Base-by-base conservation (phyloP, 768 basidiomycete species). In the Russula brevipes region DNA sequence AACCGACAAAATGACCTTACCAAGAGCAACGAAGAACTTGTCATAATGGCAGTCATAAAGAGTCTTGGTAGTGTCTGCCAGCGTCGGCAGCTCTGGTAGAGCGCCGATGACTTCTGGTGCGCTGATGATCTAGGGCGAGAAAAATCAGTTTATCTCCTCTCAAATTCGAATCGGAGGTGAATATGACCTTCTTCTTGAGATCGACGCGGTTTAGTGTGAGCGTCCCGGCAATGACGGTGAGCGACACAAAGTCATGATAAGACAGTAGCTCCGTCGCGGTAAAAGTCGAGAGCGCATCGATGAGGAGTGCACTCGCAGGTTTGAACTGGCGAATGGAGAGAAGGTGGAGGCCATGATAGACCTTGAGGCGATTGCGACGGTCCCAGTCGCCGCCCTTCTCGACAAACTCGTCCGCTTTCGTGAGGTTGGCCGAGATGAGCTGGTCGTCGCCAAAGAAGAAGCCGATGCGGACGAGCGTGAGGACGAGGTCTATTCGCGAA, bases 361-460 rank as follows among this genome's bases (percentile, higher is more conserved):
- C 96, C 75, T 99, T 99, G 70, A 98, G 84, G 50, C 96, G 84
- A 74, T 98, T 99, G 44, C 94, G 85, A 58, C 96, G 81, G 73
- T 99, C 96, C 96, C 96, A 99, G 76, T 99, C 96, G 50, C 96
- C 96, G 0, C 96, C 96, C 73, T 93, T 84, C 69, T 98, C 94
- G 58, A 97, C 89, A 47, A 97, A 79, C 90, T 85, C 82, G 69
- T 92, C 89, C 0, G 95, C 95, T 69, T 87, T 86, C 35, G 83
- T 77, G 51, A 98, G 83, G 68, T 91, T 84, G 44, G 79, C 71
- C 0, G 80, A 84, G 55, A 96, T 85, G 65, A 94, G 77, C 4
- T 81, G 74, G 39, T 87, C 82, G 71, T 98, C 90, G 30, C 80
- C 79, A 74, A 90, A 94, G 81, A 98, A 98, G 73, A 98, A 81